Evolutionary conservation across 2,329 filamentous ascomycete genomes (phyloP).

Genomic region (Podosphaera fusca): DNA sequence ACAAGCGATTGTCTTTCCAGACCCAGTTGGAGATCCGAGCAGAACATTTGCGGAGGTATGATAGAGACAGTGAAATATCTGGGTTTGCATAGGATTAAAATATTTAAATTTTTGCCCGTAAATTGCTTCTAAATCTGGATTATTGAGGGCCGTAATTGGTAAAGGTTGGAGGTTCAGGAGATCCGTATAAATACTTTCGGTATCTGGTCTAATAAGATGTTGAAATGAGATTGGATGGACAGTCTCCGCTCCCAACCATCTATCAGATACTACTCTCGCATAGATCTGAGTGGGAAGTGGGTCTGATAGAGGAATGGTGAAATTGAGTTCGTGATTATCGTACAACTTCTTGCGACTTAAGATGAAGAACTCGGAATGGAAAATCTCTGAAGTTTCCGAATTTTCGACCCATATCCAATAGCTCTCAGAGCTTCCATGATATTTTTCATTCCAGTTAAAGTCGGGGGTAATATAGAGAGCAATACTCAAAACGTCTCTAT

Average conservation of each 20-base stretch:
- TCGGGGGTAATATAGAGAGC: constrained; percentile 69
- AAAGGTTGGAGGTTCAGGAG: constrained; percentile 78
- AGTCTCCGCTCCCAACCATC: constrained; percentile 91
- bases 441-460: constrained; percentile 81
- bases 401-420: constrained; percentile 99
- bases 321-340: constrained; percentile 93
- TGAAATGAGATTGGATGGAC: constrained; percentile 92
- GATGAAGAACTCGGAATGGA: constrained; percentile 94
- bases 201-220: constrained; percentile 89
- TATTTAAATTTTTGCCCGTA: constrained; percentile 78
- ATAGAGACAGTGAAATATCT: constrained; percentile 92
- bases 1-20: constrained; percentile 89
- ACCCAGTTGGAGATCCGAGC: constrained; percentile 84
- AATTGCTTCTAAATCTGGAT: constrained; percentile 65
- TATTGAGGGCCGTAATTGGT: constrained; percentile 68
- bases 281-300: constrained; percentile 91
- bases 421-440: constrained; percentile 84
- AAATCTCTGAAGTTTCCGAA: constrained; percentile 90
- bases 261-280: constrained; percentile 77
- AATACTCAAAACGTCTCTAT: constrained; percentile 83
- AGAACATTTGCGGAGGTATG: constrained; percentile 81
- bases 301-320: constrained; percentile 86
- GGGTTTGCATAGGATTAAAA: constrained; percentile 99
- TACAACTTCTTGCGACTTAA: constrained; percentile 72
- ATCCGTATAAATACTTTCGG: constrained; percentile 91